Evolutionary conservation across 1,139 yeast genomes (phyloP), one percentile per base, ranked within the genome.

Genomic region (Geotrichum europaeum): DNA sequence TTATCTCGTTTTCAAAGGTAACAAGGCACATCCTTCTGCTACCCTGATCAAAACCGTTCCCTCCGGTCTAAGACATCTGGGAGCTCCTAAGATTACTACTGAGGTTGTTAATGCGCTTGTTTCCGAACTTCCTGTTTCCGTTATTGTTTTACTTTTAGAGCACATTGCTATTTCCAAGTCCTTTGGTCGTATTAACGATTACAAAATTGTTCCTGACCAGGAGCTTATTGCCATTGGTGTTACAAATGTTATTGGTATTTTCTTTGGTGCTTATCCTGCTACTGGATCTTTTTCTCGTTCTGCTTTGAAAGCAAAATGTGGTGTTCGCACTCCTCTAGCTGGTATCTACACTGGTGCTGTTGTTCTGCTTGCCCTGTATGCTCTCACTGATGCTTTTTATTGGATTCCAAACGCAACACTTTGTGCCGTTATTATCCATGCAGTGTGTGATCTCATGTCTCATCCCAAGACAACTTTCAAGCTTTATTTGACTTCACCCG

Each of bases 211-310:
- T 63, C 97, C 98, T 54, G 92, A 92, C 76, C 98, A 92, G 77
- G 98, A 92, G 73, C 82, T 92, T 64, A 83, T 92, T 71, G 97
- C 98, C 51, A 92, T 92, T 75, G 98, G 98, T 71, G 88, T 87
- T 55, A 87, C 94, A 61, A 92, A 92, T 75, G 79, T 91, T 72
- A 80, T 92, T 68, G 97, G 97, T 67, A 89, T 96, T 30, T 89
- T 91, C 71, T 92, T 92, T 80, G 81, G 84, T 69, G 97, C 97
- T 10, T 92, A 92, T 73, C 98, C 98, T 20, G 91, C 96, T 10
- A 92, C 98, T 13, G 97, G 98, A 59, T 92, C 97, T 1, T 92
- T 92, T 75, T 89, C 96, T 24, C 85, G 97, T 78, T 87, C 97
- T 55, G 97, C 97, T 15, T 81, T 92, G 70, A 90, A 92, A 76